Evolutionary conservation across 169 alveolate genomes (phyloP), one percentile per base, ranked within the genome.

Genomic region (Cryptosporidium sp.): DNA sequence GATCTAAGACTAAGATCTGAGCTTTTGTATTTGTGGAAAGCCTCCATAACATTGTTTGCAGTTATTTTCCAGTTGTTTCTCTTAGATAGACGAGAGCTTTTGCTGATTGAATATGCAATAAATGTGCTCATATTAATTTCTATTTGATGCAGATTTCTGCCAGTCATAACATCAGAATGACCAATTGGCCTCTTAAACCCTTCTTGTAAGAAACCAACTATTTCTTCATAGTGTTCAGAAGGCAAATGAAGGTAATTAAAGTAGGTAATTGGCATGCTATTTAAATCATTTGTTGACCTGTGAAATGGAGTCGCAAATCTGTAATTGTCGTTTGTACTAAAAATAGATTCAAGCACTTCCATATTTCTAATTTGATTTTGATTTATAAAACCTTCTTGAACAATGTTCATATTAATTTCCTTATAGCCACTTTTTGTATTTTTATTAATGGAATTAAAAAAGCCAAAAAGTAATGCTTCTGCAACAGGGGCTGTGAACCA

Each of bases 401-500:
- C 35, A 18, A 1, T 56, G 16, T 35, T 53, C 44, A 56, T 73
- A 56, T 37, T n/a, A 35, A 35, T 31, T 2, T 9, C 29, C 33
- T 31, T 31, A 29, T 65, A 10, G 16, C 42, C 51, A 42, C 23
- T 31, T 61, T 61, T 16, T n/a, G 35, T 45, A 39, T 80, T 37
- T 29, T 23, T 12, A 44, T 61, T 58, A 3, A 80, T 21, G 21
- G 75, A 60, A 10, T 51, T 80, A 35, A 80, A 80, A 65, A 80
- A 80, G 8, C 80, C 44, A 44, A 23, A 29, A 48, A 80, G 60
- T 26, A 80, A 45, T 37, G 89, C 72, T 44, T 80, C 89, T 61
- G 89, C 89, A 80, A 80, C 89, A 21, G 73, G 69, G 29, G 51
- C 52, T n/a, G 75, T 80, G 35, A 80, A 80, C 89, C 89, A 80